Base-by-base conservation (phyloP, 305 asterid species). In the Fraxinus sp. region DNA sequence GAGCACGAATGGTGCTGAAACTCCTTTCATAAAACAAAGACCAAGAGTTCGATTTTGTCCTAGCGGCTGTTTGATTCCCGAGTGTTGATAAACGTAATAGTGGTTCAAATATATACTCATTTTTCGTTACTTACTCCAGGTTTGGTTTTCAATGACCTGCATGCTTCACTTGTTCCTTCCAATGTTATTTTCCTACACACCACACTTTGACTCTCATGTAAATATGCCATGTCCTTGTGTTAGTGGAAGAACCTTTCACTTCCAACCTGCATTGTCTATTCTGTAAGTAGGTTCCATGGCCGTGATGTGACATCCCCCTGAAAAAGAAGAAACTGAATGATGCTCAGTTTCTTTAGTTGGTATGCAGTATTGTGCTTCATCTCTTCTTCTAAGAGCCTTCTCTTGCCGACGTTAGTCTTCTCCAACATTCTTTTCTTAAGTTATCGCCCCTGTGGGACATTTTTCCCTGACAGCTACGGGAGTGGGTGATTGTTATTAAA, bases 101-200 rank as follows among this genome's bases (percentile, higher is more conserved):
- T 64, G 37, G 82, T 82, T 75, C 74, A 72, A 74, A 64, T 80
- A 74, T 79, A 74, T 49, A 77, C 74, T 76, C 81, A n/a, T 84
- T 52, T 57, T 36, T 62, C 39, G 62, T 66, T 82, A 22, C 35
- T 76, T 82, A 80, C 35, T 70, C 35, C 82, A 78, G 83, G 79
- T 83, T 85, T 73, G 87, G 78, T 83, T 84, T 82, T 82, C 87
- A 66, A 30, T 85, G 57, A 78, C 81, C 83, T 86, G 79, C 73
- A 81, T 74, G 71, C 84, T 79, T 59, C 83, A 59, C 76, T 79
- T 82, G 74, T 39, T 87, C 81, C 80, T 79, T 78, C 80, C 78
- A 37, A 46, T 57, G 22, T 22, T 83, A 72, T 80, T 82, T 80
- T 49, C 83, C 87, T 77, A 79, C 83, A 77, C 59, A 62, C 77